These are phyloP conservation scores for Leptosphaerulina australis DNA, from an alignment of 2,329 filamentous ascomycete genomes.

Conservation along the genomic window DNA sequence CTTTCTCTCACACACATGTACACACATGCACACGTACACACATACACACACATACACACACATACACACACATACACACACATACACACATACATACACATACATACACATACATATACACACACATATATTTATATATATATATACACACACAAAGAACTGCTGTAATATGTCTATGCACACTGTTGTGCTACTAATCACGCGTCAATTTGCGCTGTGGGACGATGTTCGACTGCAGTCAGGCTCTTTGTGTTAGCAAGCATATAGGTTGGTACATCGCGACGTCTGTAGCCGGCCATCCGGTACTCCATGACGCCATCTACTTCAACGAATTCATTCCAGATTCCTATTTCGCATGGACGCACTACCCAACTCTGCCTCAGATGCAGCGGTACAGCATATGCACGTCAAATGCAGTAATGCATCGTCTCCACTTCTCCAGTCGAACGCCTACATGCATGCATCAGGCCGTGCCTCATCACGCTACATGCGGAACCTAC, in stretches of 20 bases:
- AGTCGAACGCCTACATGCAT: neutral
- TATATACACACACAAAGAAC: neutral
- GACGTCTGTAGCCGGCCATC: neutral
- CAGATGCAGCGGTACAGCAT: neutral
- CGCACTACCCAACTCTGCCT: neutral
- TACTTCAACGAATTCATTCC: too few species aligned
- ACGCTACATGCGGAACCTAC: neutral
- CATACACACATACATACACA: too few species aligned
- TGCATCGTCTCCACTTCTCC: neutral
- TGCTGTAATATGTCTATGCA: neutral
- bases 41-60: too few species aligned
- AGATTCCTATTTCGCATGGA: neutral
- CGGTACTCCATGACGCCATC: neutral
- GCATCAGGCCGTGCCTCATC: neutral
- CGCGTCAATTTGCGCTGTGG: neutral
- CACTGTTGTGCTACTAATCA: slow-evolving; percentile 1
- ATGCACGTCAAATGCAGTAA: neutral
- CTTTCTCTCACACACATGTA: too few species aligned
- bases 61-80: too few species aligned
- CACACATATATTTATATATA: too few species aligned
- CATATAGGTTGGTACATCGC: neutral
- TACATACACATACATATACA: too few species aligned
- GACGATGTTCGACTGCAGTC: neutral
- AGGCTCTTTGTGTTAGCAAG: neutral
- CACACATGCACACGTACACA: too few species aligned